These are phyloP conservation scores for Kwoniella botswanensis DNA, from an alignment of 768 basidiomycete species.

Conservation along the genomic window DNA sequence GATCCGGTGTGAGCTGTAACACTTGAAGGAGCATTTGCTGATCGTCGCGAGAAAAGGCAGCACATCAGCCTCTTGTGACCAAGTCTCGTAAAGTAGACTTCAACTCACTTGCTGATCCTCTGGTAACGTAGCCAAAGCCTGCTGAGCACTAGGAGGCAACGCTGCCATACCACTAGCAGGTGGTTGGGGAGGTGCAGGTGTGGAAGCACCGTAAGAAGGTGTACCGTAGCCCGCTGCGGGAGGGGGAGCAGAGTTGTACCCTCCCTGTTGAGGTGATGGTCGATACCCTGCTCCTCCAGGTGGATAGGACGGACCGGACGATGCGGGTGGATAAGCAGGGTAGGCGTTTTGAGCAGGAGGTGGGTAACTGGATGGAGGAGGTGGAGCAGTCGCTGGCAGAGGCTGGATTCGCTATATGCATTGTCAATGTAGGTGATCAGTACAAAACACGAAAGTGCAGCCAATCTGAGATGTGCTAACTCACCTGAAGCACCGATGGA, in stretches of 20 bases:
- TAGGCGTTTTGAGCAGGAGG: constrained; percentile 23
- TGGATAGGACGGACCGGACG: constrained; percentile 26
- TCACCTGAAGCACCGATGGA: constrained; percentile 77
- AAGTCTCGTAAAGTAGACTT: not conserved
- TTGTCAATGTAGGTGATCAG: not conserved
- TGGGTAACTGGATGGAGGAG: constrained; percentile 44
- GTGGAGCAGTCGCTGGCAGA: constrained; percentile 39
- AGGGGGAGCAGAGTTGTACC: constrained; percentile 9
- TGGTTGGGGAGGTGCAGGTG: constrained; percentile 20
- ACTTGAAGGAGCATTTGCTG: constrained; percentile 85
- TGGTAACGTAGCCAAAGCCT: constrained; percentile 41
- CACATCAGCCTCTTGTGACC: too few relatives aligned
- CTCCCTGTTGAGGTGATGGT: constrained; percentile 37
- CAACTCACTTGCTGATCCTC: constrained; percentile 55
- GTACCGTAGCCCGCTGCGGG: constrained; percentile 29
- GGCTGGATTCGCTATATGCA: constrained; percentile 48
- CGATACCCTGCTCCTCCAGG: constrained; percentile 49
- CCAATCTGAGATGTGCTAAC: constrained; percentile 9
- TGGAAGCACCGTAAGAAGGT: constrained; percentile 44
- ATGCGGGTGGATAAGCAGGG: constrained; percentile 33
- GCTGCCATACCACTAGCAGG: constrained; percentile 19
- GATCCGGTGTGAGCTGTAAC: constrained; percentile 75
- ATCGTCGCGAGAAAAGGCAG: too few relatives aligned
- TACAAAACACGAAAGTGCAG: too few relatives aligned
- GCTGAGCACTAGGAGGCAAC: constrained; percentile 38